A percentile compares a stretch with the other conserved stretches of the same genome.
These are phyloP conservation scores for Myxozyma sirexii DNA, from an alignment of 805 yeast genomes.

Conservation along the genomic window DNA sequence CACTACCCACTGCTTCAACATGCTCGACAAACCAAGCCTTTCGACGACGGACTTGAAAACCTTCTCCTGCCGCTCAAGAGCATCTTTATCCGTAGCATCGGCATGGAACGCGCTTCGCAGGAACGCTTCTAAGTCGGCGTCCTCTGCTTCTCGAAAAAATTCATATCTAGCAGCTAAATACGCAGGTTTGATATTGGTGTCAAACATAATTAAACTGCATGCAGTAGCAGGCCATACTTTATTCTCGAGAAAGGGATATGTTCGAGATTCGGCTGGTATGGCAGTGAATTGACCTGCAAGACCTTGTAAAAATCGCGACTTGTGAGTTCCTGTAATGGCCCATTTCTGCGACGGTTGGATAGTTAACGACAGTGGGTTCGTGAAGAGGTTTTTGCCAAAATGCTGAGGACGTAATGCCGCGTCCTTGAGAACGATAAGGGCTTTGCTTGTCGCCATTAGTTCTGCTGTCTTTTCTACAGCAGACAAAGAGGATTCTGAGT, in stretches of 20 bases:
- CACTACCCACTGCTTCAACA: conserved; percentile 73
- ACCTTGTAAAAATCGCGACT: conserved; percentile 56
- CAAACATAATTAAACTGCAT: conserved; percentile 51
- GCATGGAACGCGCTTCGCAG: conserved; percentile 51
- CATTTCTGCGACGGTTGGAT: conserved; percentile 49
- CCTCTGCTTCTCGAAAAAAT: conserved; percentile 80
- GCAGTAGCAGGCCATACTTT: conserved; percentile 52
- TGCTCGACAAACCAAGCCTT: conserved; percentile 56
- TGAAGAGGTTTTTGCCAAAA: conserved; percentile 41
- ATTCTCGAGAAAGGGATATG: conserved; percentile 56
- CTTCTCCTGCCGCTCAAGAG: conserved; percentile 26
- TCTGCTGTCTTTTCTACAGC: not conserved
- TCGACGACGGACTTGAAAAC: conserved; percentile 49
- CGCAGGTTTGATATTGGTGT: conserved; percentile 51
- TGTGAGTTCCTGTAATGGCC: conserved; percentile 61
- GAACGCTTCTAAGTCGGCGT: conserved; percentile 65
- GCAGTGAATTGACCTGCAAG: conserved; percentile 59
- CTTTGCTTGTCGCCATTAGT: conserved; percentile 18
- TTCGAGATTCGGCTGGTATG: conserved; percentile 56
- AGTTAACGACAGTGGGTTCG: conserved; percentile 47
- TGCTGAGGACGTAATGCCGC: conserved; percentile 24
- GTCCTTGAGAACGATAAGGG: conserved; percentile 29
- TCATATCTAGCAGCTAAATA: conserved; percentile 91
- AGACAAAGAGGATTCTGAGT: not conserved
- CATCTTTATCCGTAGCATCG: conserved; percentile 48